These are phyloP conservation scores for Tilletia indica DNA, from an alignment of 1,284 basidiomycete species.

Conservation along the genomic window DNA sequence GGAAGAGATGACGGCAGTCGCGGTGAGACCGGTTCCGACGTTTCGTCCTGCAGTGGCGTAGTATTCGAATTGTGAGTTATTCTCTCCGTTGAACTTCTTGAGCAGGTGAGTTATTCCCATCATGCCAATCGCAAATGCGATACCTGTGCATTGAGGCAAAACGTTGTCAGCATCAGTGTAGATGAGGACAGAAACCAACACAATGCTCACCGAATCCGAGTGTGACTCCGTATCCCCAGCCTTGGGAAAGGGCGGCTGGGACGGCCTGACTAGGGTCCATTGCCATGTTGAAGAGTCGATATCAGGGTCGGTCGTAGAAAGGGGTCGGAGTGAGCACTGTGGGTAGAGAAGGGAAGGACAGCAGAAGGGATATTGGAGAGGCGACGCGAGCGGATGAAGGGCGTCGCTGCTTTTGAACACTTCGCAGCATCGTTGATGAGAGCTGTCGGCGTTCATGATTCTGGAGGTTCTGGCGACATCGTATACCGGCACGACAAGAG, in stretches of 20 bases:
- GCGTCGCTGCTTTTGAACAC: no score
- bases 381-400: no score
- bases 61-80: conserved; percentile 32
- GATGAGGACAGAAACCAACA: background rate
- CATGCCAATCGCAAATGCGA: conserved; percentile 27
- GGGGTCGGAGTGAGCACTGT: no score
- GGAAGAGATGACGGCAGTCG: conserved; percentile 42
- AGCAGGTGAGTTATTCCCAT: conserved; percentile 24
- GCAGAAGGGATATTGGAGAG: no score
- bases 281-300: background rate
- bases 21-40: conserved; percentile 44
- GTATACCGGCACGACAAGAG: no score
- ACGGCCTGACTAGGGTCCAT: conserved; percentile 15
- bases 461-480: no score
- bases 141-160: conserved; percentile 21
- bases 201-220: conserved; percentile 23
- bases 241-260: conserved; percentile 41
- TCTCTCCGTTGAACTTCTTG: conserved; percentile 25
- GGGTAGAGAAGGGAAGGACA: no score
- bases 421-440: no score
- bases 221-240: conserved; percentile 42
- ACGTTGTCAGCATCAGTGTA: background rate
- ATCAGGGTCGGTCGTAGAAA: no score
- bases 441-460: no score
- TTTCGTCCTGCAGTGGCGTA: conserved; percentile 31